Base-by-base conservation (phyloP, 805 yeast species). In the Scheffersomyces coipomensis region DNA sequence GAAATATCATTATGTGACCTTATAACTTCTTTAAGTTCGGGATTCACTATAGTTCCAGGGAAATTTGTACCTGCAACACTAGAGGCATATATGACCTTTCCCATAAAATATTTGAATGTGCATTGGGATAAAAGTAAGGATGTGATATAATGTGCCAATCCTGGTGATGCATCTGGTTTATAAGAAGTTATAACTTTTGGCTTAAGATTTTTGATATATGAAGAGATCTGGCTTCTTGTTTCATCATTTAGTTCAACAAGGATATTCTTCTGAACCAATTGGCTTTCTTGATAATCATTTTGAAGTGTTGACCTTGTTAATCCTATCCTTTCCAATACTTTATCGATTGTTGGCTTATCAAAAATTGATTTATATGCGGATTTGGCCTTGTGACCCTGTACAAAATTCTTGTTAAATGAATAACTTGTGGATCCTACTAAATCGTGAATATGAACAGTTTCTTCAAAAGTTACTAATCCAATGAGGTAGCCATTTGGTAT, bases 61-160 rank as follows among this genome's bases (percentile, higher is more conserved):
- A 49, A 51, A 4, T 34, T 22, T 2, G 73, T 67, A 27, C 68
- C 57, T 2, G 76, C 75, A 0, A 75, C 76, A 19, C 64, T 49
- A 4, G 59, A 42, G 40, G 69, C 68, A 2, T 62, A 35, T 13
- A 52, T 31, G 1, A 67, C 45, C 13, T 61, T 56, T 0, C 65
- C 73, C 12, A 45, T 27, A 12, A 57, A 49, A 19, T 50, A 48
- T 16, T 48, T 47, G 39, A 44, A 53, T 2, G 64, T 36, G 12
- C 46, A 23, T 7, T 39, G 34, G 4, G 53, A 36, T 2, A 68
- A 36, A 1, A 67, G 29, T 1, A 46, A 22, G 1, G 66, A 40
- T 0, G 57, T 46, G 2, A 62, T 37, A 35, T 52, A 55, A 8
- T 55, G 42, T 5, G 75, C 69, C 10, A 62, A 40, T 0, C 76